A percentile compares a stretch with the other conserved stretches of the same genome.
phyloP scores from a whole-genome alignment of 768 basidiomycete species.

The Suillus alpinus region DNA sequence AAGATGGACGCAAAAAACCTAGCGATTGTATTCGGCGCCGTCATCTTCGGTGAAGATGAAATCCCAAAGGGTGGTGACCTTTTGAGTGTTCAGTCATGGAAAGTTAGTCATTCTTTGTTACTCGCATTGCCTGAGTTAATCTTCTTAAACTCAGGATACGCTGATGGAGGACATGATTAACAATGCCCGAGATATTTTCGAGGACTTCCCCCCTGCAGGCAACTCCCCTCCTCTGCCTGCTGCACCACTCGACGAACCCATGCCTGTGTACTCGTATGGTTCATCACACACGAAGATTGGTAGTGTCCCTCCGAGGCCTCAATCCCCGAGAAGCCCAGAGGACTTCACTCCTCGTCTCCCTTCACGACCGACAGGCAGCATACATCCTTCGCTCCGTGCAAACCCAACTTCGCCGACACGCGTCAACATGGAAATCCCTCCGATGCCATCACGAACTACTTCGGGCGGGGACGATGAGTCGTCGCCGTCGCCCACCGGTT shows the following conservation, averaged over 20 bases:
- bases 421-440: constrained; percentile 33
- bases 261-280: constrained; percentile 59
- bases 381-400: constrained; percentile 71
- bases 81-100: constrained; percentile 68
- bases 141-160: constrained; percentile 43
- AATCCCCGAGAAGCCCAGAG: constrained; percentile 36
- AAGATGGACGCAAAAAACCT: constrained; percentile 95
- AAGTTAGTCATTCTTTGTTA: constrained; percentile 46
- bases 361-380: constrained; percentile 64
- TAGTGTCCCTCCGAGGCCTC: constrained; percentile 36
- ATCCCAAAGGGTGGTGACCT: constrained; percentile 76
- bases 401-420: constrained; percentile 48
- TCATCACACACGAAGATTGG: constrained; percentile 68
- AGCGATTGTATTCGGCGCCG: constrained; percentile 85
- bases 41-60: constrained; percentile 92
- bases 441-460: constrained; percentile 23
- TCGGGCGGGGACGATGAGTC: constrained; percentile 25
- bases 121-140: constrained; percentile 32
- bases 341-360: constrained; percentile 78
- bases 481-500: constrained; percentile 3
- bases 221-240: constrained; percentile 72
- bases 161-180: constrained; percentile 86
- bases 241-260: constrained; percentile 63
- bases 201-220: constrained; percentile 44
- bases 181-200: constrained; percentile 63